phyloP scores from a whole-genome alignment of 495 filamentous ascomycete species.

The Xylaria acuta region DNA sequence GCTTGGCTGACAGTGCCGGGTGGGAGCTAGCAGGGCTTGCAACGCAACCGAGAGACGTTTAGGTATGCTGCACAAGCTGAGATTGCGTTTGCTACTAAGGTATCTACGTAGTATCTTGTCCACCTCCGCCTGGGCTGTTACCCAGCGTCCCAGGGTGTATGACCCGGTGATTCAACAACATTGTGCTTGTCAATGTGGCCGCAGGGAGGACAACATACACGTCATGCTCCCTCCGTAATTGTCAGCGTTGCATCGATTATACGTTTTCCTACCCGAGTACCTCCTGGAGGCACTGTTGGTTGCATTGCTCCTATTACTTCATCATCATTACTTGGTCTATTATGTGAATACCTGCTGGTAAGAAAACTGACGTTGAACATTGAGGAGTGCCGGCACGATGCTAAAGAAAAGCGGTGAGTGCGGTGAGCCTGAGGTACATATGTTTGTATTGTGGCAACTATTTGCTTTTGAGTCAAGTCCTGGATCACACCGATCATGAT shows the following conservation, averaged over 20 bases:
- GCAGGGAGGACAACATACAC: neutral
- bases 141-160: neutral
- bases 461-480: neutral
- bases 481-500: neutral
- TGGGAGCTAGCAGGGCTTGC: neutral
- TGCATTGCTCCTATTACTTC: no score
- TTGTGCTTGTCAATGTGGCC: neutral
- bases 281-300: neutral
- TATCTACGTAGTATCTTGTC: no score
- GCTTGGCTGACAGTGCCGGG: neutral
- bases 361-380: neutral
- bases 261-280: neutral
- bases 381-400: neutral
- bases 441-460: neutral
- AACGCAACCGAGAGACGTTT: neutral
- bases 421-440: neutral
- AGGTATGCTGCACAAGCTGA: neutral
- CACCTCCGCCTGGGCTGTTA: neutral
- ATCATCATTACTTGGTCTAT: no score
- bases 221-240: neutral
- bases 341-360: no score
- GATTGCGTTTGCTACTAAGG: neutral
- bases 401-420: slow-evolving; percentile 1
- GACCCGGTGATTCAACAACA: neutral
- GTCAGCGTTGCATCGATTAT: neutral